Base-by-base conservation (phyloP, 2,329 filamentous ascomycete species). In the Diaporthe citri region DNA sequence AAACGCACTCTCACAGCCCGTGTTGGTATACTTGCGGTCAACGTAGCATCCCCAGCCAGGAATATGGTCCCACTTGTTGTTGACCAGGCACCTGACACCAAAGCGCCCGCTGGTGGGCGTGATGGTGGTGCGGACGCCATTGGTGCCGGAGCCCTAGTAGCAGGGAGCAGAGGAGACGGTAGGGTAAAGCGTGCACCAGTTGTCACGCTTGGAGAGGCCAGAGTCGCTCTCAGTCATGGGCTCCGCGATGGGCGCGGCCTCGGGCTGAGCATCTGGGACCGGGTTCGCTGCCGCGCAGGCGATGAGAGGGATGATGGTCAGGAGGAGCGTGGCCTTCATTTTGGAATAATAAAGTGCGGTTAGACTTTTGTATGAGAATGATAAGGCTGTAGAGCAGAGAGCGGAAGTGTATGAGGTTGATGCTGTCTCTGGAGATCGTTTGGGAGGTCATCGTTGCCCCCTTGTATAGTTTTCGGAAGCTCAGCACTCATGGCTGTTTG, bases 11-110 rank as follows among this genome's bases (percentile, higher is more conserved):
- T 66, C 62, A 13, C 62, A 66, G 41, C 62, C 62, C 5, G 62
- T 66, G 31, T 66, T 66, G 41, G 62, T 66, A 66, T 66, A 66
- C 12, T 66, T 66, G 62, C 62, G 62, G 43, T 51, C 62, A n/a
- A 66, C 62, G 3, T 66, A 66, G 62, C 62, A 66, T 20, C 43
- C 62, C 62, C 62, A 66, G 22, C 62, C 43, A 36, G 62, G 62
- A 10, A 66, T 66, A 12, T 66, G 43, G 43, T 66, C 62, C 62
- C 62, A 51, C 28, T 66, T 66, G 43, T 51, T 66, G 28, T 66
- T 66, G 28, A 66, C 28, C 10, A 66, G 28, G 62, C 62, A 66
- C 28, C 22, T 66, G 17, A 66, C 62, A n/a, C 62, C 62, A 51
- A 66, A 66, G 12, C 62, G 62, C 28, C 62, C 62, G 43, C 62